Evolutionary conservation across 148 eudicot genomes (phyloP), one percentile per base, ranked within the genome.

Genomic region (Vaccinium corymbosum): DNA sequence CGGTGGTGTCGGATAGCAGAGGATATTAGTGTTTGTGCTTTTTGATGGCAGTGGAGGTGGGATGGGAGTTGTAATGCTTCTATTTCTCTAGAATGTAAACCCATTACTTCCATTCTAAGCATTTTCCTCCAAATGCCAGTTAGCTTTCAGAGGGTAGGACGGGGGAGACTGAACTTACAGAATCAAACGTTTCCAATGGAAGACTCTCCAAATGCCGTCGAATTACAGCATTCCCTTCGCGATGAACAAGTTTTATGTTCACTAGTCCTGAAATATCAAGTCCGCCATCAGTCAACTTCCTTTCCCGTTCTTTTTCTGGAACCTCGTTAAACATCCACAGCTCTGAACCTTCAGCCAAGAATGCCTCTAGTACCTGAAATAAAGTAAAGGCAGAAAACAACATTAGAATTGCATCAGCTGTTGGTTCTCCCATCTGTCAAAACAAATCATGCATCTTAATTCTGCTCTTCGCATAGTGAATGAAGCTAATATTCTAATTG

Each of bases 291-390:
- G 85, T 90, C 88, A 95, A 90, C 87, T 93, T 95, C 85, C 73
- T 91, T 85, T 94, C 93, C 86, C 98, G 89, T 85, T 94, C 98
- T 77, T 82, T 90, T 83, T 89, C 96, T 6, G 91, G 88, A 86
- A 95, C 98, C 85, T 94, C 96, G 84, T 95, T 95, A 80, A 95
- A 91, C 98, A 95, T 91, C 98, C 98, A 95, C 86, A 95, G 85
- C 79, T 95, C 94, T 57, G 98, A 95, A 83, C 95, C 98, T 76
- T 83, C 91, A 87, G 98, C 94, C 86, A 95, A 87, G 25, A 94
- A 87, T 56, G 98, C 96, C 86, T 95, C 98, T 64, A 95, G 64
- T 35, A 95, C 98, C 98, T 95, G 85, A 74, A 75, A 71, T 38
- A 32, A 51, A 73, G 22, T 17, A 25, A 29, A 61, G 15, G 7